Evolutionary conservation across 352 stramenopile genomes (phyloP), one percentile per base, ranked within the genome.

Genomic region (Pythium angustatum): DNA sequence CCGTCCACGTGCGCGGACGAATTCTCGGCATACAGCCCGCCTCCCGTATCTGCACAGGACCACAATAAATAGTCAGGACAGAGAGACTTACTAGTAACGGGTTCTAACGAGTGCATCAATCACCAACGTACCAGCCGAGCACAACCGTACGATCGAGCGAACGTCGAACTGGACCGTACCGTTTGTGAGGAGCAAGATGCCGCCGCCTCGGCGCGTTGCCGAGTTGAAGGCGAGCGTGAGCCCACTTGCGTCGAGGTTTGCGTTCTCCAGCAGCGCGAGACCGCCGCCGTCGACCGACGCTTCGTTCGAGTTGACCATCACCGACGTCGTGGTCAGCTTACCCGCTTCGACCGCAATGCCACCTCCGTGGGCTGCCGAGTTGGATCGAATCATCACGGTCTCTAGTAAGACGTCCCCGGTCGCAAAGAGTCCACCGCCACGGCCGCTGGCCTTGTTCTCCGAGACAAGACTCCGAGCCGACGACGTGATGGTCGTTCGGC

Each of bases 251-350:
- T 45, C 34, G 2, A 88, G 17, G 12, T 50, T 64, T 21, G 70
- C 71, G 0, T 53, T 30, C 5, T 55, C 50, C 9, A 83, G 51
- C 9, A 86, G n/a, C 7, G 79, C 79, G 7, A 88, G 57, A 1
- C 81, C 81, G n/a, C 81, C 81, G 15, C 81, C 81, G 28, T 79
- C 60, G 0, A 38, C 38, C 1, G n/a, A 26, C 6, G 79, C 81
- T 2, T 3, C 54, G 58, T 87, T 88, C 1, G 33, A 48, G 5
- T n/a, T 28, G n/a, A 85, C 58, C 0, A 51, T 55, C 0, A 73
- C 40, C 2, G 52, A 33, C 2, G 28, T 51, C 10, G 77, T 31
- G 2, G 28, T 63, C 6, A 76, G 52, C 8, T 24, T 61, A 1
- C 71, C 72, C 12, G 49, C 50, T 19, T 63, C 68, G 1, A 73